Conservation (phyloP, 331 rosid genomes). For the Rhamnella rubrinervis region DNA sequence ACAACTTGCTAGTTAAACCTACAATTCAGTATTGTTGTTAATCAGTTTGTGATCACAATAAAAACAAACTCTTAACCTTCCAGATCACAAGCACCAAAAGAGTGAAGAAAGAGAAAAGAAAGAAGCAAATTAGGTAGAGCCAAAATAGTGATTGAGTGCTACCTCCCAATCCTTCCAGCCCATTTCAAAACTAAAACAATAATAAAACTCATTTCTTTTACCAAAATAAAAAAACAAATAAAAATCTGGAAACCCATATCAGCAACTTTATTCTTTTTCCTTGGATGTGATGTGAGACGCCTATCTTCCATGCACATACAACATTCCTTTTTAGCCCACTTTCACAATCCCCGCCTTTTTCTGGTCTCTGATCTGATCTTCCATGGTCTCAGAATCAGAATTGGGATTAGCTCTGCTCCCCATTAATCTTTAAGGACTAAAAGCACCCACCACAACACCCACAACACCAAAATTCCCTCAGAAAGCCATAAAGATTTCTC, state of each 20-base stretch:
- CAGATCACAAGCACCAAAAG: no score
- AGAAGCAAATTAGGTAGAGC: no score
- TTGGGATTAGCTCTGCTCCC: slow-evolving; percentile 27
- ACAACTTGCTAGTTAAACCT: no score
- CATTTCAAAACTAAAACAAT: no score
- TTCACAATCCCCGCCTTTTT: slow-evolving; percentile 7
- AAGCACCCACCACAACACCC: slow-evolving; percentile 5
- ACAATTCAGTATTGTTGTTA: no score
- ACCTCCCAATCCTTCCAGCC: no score
- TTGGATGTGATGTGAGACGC: slow-evolving; percentile 10
- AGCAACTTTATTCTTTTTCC: not conserved
- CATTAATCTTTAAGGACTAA: slow-evolving; percentile 17
- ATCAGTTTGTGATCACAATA: no score
- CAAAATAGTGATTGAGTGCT: no score
- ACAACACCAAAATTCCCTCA: not conserved
- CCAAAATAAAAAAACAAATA: not conserved
- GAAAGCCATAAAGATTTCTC: not conserved
- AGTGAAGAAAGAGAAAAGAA: no score
- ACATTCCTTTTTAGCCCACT: slow-evolving; percentile 8
- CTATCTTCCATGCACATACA: slow-evolving; percentile 13
- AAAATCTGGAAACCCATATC: not conserved
- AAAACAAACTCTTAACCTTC: no score
- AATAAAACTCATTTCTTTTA: no score
- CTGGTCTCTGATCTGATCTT: slow-evolving; percentile 5
- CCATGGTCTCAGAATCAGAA: slow-evolving; percentile 11